Evolutionary conservation across 495 filamentous ascomycete genomes (phyloP).

Genomic region (Cladorrhinum samala): DNA sequence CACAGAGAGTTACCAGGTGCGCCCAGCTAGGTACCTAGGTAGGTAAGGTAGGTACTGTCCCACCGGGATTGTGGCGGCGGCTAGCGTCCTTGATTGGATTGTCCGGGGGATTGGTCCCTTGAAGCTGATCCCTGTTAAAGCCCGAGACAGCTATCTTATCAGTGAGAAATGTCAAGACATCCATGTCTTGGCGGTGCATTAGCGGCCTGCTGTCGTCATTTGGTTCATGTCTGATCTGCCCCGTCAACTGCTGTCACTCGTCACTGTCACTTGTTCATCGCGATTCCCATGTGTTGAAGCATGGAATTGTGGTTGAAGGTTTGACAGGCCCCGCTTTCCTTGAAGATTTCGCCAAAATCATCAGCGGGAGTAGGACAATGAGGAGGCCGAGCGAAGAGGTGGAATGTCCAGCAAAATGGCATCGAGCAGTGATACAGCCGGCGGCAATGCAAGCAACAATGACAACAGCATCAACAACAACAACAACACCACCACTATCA

Average conservation of each 20-base stretch:
- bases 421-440: constrained; percentile 19
- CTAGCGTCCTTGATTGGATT: constrained; percentile 11
- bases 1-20: not conserved
- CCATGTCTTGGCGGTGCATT: not conserved
- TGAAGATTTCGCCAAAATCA: too few species aligned
- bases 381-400: constrained; percentile 6
- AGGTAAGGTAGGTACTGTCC: not conserved
- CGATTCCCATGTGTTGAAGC: not conserved
- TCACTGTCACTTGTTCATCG: not conserved
- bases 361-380: too few species aligned
- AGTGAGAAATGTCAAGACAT: not conserved
- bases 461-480: constrained; percentile 9
- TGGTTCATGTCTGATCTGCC: not conserved
- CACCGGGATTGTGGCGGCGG: not conserved
- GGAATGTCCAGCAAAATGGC: constrained; percentile 22
- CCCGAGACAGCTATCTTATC: constrained; percentile 14
- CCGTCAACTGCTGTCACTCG: not conserved
- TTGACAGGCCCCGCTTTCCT: not conserved
- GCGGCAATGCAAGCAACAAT: constrained; percentile 7
- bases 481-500: constrained; percentile 3
- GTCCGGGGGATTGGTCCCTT: not conserved
- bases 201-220: constrained; percentile 7
- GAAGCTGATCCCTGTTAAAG: constrained; percentile 6
- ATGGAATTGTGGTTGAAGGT: constrained; percentile 1
- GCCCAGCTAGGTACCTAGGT: not conserved